Percentiles rank a stretch among this genome's conserved stretches.
Conservation (phyloP, 805 yeast genomes). For the Priceomyces fermenticarens region DNA sequence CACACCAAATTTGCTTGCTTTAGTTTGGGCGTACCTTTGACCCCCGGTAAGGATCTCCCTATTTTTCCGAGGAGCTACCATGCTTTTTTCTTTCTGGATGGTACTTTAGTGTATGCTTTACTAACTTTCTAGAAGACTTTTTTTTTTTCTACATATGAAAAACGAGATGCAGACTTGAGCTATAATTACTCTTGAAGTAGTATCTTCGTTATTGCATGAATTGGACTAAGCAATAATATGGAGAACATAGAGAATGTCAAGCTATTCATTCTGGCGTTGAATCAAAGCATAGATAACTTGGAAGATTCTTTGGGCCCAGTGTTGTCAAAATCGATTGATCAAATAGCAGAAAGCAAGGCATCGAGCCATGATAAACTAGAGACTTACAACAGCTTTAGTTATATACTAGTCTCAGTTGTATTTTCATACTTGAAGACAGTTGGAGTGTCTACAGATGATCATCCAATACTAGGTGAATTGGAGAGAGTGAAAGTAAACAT, state of each 20-base stretch:
- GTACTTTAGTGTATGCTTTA: not conserved
- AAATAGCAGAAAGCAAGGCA: slow-evolving; percentile 23
- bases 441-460: slow-evolving; percentile 56
- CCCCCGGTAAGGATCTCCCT: slow-evolving; percentile 90
- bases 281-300: slow-evolving; percentile 33
- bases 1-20: slow-evolving; percentile 62
- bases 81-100: slow-evolving; percentile 1
- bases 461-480: slow-evolving; percentile 67
- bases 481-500: slow-evolving; percentile 66
- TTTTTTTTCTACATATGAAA: no score
- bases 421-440: slow-evolving; percentile 57
- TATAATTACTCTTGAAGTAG: no score
- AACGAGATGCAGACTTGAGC: no score
- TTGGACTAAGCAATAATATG: slow-evolving; percentile 25
- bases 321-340: slow-evolving; percentile 38
- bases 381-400: slow-evolving; percentile 41
- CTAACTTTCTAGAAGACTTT: not conserved
- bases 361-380: slow-evolving; percentile 25
- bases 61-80: slow-evolving; percentile 45
- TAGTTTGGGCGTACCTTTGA: slow-evolving; percentile 69
- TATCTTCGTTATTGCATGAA: not conserved
- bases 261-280: slow-evolving; percentile 36
- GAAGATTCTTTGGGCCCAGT: slow-evolving; percentile 33
- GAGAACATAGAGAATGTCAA: slow-evolving; percentile 44
- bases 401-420: slow-evolving; percentile 53